Percentiles rank a stretch among this genome's conserved stretches.
These are phyloP conservation scores for Malbranchea cinnamomea DNA, from an alignment of 2,329 filamentous ascomycete genomes.

Conservation along the genomic window DNA sequence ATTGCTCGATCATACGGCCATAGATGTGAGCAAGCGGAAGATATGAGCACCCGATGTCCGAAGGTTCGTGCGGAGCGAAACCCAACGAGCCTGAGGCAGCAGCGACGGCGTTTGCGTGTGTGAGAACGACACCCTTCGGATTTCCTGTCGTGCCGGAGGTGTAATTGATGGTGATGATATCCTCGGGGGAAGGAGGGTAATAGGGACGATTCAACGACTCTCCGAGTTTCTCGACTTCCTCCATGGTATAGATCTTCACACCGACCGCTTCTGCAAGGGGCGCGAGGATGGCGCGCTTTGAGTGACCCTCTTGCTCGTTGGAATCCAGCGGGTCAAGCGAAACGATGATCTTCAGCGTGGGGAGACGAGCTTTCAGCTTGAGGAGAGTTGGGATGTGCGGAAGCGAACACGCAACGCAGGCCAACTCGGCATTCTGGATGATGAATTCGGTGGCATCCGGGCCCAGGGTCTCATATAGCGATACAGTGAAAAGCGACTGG, in stretches of 20 bases:
- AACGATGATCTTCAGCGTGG: constrained; percentile 73
- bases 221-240: constrained; percentile 70
- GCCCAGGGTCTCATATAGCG: constrained; percentile 90
- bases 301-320: constrained; percentile 60
- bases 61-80: constrained; percentile 34
- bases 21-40: constrained; percentile 91
- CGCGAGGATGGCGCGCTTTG: constrained; percentile 66
- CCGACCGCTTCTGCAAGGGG: constrained; percentile 59
- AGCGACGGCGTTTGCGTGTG: constrained; percentile 66
- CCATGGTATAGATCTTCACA: constrained; percentile 63
- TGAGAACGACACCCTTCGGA: constrained; percentile 54
- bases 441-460: constrained; percentile 89
- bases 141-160: constrained; percentile 50
- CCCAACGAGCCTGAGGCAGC: constrained; percentile 49
- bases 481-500: constrained; percentile 77
- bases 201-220: constrained; percentile 52
- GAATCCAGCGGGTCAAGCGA: constrained; percentile 69
- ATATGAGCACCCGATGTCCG: constrained; percentile 67
- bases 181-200: constrained; percentile 56
- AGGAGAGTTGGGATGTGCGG: constrained; percentile 68
- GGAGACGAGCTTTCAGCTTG: constrained; percentile 63
- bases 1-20: constrained; percentile 69
- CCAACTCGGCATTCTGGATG: constrained; percentile 71
- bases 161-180: constrained; percentile 63
- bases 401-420: constrained; percentile 62